Conservation (phyloP, 73 alveolate genomes). For the Paramecium tetraurelia region DNA sequence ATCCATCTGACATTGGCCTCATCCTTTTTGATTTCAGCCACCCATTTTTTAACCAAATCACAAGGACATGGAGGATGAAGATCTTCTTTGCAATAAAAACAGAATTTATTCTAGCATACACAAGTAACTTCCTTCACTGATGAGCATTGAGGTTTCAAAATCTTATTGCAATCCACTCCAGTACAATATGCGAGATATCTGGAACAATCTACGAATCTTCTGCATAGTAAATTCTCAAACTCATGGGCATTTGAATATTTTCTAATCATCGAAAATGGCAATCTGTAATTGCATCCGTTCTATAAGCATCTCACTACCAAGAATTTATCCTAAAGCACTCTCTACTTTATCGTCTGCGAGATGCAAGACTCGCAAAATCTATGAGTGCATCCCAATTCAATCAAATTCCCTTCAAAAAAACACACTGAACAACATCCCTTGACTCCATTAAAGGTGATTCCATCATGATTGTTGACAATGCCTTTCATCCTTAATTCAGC, state of each 20-base stretch:
- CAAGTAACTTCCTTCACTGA: slow-evolving; percentile 56
- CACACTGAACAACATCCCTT: neutral
- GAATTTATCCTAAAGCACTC: neutral
- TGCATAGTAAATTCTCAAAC: neutral
- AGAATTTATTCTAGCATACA: slow-evolving; percentile 65
- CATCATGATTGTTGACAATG: neutral
- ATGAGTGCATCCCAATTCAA: neutral
- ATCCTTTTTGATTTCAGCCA: slow-evolving; percentile 59
- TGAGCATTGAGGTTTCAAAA: neutral
- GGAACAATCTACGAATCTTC: neutral
- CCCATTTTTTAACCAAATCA: slow-evolving; percentile 58
- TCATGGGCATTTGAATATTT: neutral
- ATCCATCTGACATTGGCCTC: slow-evolving; percentile 70
- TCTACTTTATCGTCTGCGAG: neutral
- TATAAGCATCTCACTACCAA: neutral
- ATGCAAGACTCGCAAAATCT: neutral
- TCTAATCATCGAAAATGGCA: neutral
- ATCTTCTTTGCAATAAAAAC: slow-evolving; percentile 69
- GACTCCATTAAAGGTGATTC: neutral
- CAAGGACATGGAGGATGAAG: slow-evolving; percentile 74
- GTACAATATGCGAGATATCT: neutral
- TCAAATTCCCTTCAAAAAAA: neutral
- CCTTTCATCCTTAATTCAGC: neutral
- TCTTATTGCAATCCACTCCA: slow-evolving; percentile 16
- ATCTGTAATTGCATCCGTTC: neutral